These are phyloP conservation scores for Salix exigua DNA, from an alignment of 345 rosid species.

Conservation along the genomic window DNA sequence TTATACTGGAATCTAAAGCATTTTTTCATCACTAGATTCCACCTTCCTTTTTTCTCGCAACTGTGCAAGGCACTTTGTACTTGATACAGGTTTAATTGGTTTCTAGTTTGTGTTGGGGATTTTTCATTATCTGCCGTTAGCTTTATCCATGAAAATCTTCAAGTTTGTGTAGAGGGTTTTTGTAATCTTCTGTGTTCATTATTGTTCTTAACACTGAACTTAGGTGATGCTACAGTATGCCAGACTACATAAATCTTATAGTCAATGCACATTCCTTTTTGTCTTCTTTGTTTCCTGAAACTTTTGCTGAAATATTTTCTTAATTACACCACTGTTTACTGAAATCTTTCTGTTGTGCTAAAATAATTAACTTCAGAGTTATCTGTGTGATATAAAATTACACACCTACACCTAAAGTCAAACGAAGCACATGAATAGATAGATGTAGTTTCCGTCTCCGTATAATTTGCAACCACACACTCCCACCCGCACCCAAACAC, in stretches of 20 bases:
- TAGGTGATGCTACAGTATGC: neutral
- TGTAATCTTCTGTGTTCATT: neutral
- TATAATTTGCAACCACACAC: neutral
- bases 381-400: neutral
- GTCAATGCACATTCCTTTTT: neutral
- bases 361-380: neutral
- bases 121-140: neutral
- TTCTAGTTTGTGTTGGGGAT: neutral
- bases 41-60: neutral
- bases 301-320: neutral
- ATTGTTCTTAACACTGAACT: neutral
- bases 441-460: neutral
- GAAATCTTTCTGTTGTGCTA: neutral
- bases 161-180: neutral
- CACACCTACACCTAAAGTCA: neutral
- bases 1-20: neutral
- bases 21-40: neutral
- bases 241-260: neutral
- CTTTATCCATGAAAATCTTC: neutral
- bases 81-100: neutral
- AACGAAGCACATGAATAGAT: neutral
- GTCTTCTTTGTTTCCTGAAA: neutral
- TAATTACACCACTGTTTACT: neutral
- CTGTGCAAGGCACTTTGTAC: neutral
- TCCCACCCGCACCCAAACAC: neutral